Conservation (phyloP, 2,329 filamentous ascomycete species). For the Pyricularia sp. region DNA sequence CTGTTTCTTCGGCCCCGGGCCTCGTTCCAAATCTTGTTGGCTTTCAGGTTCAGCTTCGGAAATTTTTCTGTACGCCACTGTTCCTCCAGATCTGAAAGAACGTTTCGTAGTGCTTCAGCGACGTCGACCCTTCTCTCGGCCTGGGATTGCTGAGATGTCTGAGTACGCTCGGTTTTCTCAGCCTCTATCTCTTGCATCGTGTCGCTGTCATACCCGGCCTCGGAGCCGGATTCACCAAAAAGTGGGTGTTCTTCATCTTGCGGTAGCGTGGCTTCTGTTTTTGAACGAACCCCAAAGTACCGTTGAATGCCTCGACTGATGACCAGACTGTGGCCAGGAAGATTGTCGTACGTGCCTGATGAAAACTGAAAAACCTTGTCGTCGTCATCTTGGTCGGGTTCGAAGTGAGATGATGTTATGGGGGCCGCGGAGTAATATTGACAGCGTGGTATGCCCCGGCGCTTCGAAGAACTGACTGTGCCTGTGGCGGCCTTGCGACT, state of each 20-base stretch:
- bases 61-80: slow-evolving; percentile 52
- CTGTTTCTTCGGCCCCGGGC: slow-evolving; percentile 34
- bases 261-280: neutral
- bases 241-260: slow-evolving; percentile 32
- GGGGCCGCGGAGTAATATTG: neutral
- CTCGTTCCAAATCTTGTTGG: slow-evolving; percentile 51
- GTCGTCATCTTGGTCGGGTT: neutral
- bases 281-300: neutral
- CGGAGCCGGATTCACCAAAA: slow-evolving; percentile 44
- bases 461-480: neutral
- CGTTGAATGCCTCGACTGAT: neutral
- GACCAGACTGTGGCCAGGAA: neutral
- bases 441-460: neutral
- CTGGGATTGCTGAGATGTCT: slow-evolving; percentile 15
- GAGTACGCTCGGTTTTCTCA: slow-evolving; percentile 31
- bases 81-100: slow-evolving; percentile 42
- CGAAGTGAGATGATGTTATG: neutral
- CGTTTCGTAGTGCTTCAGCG: slow-evolving; percentile 16
- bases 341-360: neutral
- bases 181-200: slow-evolving; percentile 47
- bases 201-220: slow-evolving; percentile 27
- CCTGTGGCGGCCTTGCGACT: neutral
- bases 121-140: slow-evolving; percentile 36
- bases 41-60: slow-evolving; percentile 44
- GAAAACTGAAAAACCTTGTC: neutral